Conservation (phyloP, 805 yeast species). For the Sungouiella thailandica region DNA sequence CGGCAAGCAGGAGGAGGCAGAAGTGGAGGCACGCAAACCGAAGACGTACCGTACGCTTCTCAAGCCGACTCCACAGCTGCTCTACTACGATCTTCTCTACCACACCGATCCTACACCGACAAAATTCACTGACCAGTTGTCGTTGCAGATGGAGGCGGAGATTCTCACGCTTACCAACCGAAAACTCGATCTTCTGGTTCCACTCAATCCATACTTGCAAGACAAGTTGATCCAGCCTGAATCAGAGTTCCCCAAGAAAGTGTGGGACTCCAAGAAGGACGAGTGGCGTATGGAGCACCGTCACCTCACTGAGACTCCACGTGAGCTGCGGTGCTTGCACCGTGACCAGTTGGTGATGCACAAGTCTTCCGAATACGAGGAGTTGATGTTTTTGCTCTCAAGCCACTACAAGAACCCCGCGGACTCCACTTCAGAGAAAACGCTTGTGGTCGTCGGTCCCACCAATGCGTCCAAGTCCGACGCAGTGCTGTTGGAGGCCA, state of each 20-base stretch:
- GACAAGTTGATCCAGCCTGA: conserved; percentile 48
- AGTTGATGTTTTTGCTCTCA: conserved; percentile 60
- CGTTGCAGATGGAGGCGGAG: conserved; percentile 85
- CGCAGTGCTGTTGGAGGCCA: conserved; percentile 11
- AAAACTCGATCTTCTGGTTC: conserved; percentile 68
- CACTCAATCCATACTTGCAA: conserved; percentile 59
- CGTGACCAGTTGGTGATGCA: conserved; percentile 47
- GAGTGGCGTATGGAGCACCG: conserved; percentile 25
- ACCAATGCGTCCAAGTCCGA: conserved; percentile 17
- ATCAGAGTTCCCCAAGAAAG: conserved; percentile 42
- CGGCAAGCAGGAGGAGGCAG: neutral
- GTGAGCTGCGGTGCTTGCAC: conserved; percentile 32
- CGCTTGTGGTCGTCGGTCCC: conserved; percentile 35
- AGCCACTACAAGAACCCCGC: conserved; percentile 35
- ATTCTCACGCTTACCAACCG: conserved; percentile 73
- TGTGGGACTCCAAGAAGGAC: conserved; percentile 31
- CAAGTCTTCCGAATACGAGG: conserved; percentile 80
- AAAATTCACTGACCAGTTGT: conserved; percentile 71
- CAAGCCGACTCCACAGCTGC: conserved; percentile 73
- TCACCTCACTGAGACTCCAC: conserved; percentile 29
- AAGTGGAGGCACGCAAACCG: conserved; percentile 39
- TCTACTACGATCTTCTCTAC: conserved; percentile 79
- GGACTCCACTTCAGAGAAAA: conserved; percentile 31
- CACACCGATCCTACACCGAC: conserved; percentile 75
- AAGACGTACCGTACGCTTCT: conserved; percentile 73